A percentile compares a stretch with the other conserved stretches of the same genome.
Evolutionary conservation across 768 basidiomycete species (phyloP).

Genomic region (Phlegmacium glaucopus): DNA sequence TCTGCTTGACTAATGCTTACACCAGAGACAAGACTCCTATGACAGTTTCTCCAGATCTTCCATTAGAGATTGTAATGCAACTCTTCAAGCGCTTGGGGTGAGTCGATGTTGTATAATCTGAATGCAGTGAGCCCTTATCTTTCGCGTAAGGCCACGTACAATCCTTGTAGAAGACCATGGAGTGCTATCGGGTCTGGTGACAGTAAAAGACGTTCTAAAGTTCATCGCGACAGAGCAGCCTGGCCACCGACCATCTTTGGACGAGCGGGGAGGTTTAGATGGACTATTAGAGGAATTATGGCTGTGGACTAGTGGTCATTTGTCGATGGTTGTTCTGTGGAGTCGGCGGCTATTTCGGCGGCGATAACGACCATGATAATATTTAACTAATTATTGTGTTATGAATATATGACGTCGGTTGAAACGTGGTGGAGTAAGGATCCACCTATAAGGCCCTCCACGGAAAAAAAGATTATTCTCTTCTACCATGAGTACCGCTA

Average conservation of each 20-base stretch:
- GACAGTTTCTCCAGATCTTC: constrained; percentile 87
- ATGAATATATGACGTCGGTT: neutral
- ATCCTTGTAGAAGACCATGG: constrained; percentile 92
- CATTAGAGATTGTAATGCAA: constrained; percentile 96
- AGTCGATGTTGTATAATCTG: constrained; percentile 27
- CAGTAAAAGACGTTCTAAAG: constrained; percentile 92
- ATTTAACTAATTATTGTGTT: constrained; percentile 3
- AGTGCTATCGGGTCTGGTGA: constrained; percentile 78
- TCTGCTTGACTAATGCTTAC: no score
- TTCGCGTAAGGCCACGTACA: constrained; percentile 74
- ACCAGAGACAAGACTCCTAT: constrained; percentile 71
- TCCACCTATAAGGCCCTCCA: neutral
- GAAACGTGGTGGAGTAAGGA: neutral
- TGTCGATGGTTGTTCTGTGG: constrained; percentile 35
- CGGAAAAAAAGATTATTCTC: neutral
- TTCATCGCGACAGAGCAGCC: constrained; percentile 69
- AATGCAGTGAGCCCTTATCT: constrained; percentile 2
- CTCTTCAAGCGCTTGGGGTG: constrained; percentile 98
- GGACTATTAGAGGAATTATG: constrained; percentile 60
- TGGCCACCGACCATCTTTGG: constrained; percentile 52
- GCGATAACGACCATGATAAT: constrained; percentile 20
- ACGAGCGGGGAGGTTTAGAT: constrained; percentile 62
- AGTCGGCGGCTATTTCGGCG: constrained; percentile 34
- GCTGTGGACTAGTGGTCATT: constrained; percentile 44
- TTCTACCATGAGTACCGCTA: constrained; percentile 20